Conservation (phyloP, 805 yeast genomes). For the Vanderwaltozyma verrucispora region DNA sequence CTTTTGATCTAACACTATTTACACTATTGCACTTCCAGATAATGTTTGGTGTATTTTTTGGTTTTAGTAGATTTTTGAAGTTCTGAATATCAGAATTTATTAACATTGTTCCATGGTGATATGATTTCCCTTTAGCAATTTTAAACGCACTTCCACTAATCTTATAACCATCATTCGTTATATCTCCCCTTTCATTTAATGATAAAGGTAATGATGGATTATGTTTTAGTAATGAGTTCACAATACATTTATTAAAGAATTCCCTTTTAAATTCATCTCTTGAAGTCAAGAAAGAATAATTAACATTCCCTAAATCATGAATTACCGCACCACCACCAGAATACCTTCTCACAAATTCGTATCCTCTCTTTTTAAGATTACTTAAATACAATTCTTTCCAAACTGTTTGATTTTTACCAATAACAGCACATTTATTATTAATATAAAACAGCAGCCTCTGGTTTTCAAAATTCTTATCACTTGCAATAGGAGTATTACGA, state of each 20-base stretch:
- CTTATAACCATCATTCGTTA: slow-evolving; percentile 42
- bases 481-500: slow-evolving; percentile 42
- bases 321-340: slow-evolving; percentile 98
- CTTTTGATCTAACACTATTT: slow-evolving; percentile 72
- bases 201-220: slow-evolving; percentile 22
- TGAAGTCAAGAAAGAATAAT: slow-evolving; percentile 71
- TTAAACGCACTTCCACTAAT: slow-evolving; percentile 93
- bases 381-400: slow-evolving; percentile 75
- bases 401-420: slow-evolving; percentile 95
- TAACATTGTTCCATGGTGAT: slow-evolving; percentile 96
- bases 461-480: slow-evolving; percentile 19
- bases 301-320: slow-evolving; percentile 83
- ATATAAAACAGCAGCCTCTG: slow-evolving; percentile 61
- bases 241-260: slow-evolving; percentile 41
- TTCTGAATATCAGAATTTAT: slow-evolving; percentile 52
- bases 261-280: slow-evolving; percentile 54
- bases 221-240: slow-evolving; percentile 19
- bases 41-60: slow-evolving; percentile 36
- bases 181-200: slow-evolving; percentile 75
- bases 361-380: slow-evolving; percentile 35
- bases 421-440: slow-evolving; percentile 78
- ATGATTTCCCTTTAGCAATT: slow-evolving; percentile 66
- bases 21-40: slow-evolving; percentile 43
- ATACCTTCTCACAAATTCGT: slow-evolving; percentile 66
- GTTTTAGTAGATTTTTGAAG: slow-evolving; percentile 48